Base-by-base conservation (phyloP, 768 basidiomycete species). In the Mycena sanguinolenta region DNA sequence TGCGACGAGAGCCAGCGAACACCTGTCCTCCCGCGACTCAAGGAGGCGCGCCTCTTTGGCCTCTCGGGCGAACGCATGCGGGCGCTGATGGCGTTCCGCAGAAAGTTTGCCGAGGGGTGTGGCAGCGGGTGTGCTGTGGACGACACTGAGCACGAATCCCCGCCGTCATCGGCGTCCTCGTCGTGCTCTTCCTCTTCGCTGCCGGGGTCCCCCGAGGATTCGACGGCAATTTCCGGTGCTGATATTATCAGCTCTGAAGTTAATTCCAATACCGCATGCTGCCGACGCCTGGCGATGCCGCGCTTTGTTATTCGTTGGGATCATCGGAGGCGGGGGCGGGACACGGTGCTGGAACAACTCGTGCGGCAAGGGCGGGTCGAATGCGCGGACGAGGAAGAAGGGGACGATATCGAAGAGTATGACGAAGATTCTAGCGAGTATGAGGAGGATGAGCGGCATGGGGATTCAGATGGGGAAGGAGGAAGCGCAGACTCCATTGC, bases 331-430 rank as follows among this genome's bases (percentile, higher is more conserved):
- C 54, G 76, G 25, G 80, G 82, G 14, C 71, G 64, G 30, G 87
- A 87, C 64, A 23, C 38, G 16, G 78, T 80, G 17, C 69, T 87
- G 12, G 84, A 86, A 69, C 69, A 66, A 23, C 76, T 88, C 34
- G 82, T 86, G 19, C 75, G 81, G 19, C 55, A 71, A 8, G 84
- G 86, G 21, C 21, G 58, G 14, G 69, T 73, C 0, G 65, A 27
- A 17, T 67, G 50, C 27, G 59, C 63, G 55, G 65, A 67, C 2
- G 65, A 67, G 23, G 65, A 73, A 3, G 65, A 64, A 8, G 65
- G 25, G 3, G 54, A 36, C 8, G 63, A 54, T 52, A 60, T 13
- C 17, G 44, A 44, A 25, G 59, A 49, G 21, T 10, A 34, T 4
- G 59, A 52, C 13, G 55, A 57, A 16, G 63, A 70, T n/a, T 52